Conservation (phyloP, 2,329 filamentous ascomycete species). For the Exophiala dermatitidis region DNA sequence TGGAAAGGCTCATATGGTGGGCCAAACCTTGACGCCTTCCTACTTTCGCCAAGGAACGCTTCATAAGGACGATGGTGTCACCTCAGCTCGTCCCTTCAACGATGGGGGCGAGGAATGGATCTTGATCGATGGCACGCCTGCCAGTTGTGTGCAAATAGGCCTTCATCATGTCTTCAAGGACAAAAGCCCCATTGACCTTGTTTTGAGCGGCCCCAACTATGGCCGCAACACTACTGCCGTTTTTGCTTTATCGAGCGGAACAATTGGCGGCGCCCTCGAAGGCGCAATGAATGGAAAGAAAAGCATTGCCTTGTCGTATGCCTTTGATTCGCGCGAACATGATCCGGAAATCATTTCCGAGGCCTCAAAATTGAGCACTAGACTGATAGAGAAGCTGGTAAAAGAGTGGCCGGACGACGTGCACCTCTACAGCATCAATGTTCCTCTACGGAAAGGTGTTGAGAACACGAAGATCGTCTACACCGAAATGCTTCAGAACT, state of each 20-base stretch:
- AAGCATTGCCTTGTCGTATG: constrained; percentile 79
- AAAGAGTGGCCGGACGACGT: constrained; percentile 66
- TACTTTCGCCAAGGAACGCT: constrained; percentile 69
- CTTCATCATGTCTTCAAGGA: constrained; percentile 71
- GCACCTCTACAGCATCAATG: constrained; percentile 86
- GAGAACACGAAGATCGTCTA: constrained; percentile 67
- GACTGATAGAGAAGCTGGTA: constrained; percentile 70
- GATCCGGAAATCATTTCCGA: constrained; percentile 72
- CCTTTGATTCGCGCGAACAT: constrained; percentile 80
- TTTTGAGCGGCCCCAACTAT: constrained; percentile 75
- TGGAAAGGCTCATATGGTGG: constrained; percentile 93
- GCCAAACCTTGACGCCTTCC: constrained; percentile 71
- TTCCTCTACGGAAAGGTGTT: constrained; percentile 73
- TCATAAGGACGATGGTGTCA: constrained; percentile 59
- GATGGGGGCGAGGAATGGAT: constrained; percentile 67
- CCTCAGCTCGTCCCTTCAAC: constrained; percentile 51
- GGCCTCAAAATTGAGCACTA: constrained; percentile 66
- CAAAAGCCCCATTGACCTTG: constrained; percentile 64
- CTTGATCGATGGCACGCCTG: constrained; percentile 72
- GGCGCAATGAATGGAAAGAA: constrained; percentile 62
- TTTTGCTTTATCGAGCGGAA: constrained; percentile 70
- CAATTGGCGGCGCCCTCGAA: constrained; percentile 69
- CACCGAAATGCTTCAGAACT: constrained; percentile 82
- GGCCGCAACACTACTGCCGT: constrained; percentile 74
- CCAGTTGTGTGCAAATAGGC: constrained; percentile 74